Conservation (phyloP, 495 filamentous ascomycete species). For the Trypethelium eluteriae region DNA sequence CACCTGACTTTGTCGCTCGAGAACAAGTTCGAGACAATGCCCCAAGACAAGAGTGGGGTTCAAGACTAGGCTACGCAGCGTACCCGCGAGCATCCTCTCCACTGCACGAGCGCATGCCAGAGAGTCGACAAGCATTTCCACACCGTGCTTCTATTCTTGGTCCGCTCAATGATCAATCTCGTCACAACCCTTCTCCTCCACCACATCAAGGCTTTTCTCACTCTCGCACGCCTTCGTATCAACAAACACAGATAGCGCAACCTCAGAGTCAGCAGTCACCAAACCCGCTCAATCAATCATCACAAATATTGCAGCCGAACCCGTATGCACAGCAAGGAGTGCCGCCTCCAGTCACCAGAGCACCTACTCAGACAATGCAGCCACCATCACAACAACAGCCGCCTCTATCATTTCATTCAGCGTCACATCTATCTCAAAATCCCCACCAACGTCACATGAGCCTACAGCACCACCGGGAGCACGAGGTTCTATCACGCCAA, state of each 20-base stretch:
- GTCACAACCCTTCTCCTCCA: constrained; percentile 12
- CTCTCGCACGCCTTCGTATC: constrained; percentile 12
- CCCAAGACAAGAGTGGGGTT: not conserved
- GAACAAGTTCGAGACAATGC: constrained; percentile 3
- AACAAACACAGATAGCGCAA: not conserved
- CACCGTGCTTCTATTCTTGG: constrained; percentile 12
- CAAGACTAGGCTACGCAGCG: not conserved
- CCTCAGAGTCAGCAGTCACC: not conserved
- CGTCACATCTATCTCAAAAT: not conserved
- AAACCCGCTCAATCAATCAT: not conserved
- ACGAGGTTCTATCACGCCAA: not conserved
- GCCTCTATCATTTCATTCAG: not conserved
- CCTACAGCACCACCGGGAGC: not conserved
- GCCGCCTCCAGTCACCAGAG: not conserved
- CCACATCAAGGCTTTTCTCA: constrained; percentile 14
- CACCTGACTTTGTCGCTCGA: not conserved
- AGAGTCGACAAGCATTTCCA: not conserved
- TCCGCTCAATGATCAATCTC: not conserved
- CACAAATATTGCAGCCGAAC: constrained; percentile 27
- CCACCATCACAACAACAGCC: constrained; percentile 1
- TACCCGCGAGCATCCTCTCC: not conserved
- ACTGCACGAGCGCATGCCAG: constrained; percentile 1
- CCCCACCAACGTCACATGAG: constrained; percentile 1
- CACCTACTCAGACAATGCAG: constrained; percentile 9
- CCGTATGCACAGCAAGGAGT: constrained; percentile 23